Percentiles rank a stretch among this genome's conserved stretches.
These are phyloP conservation scores for Nevesoporus exiguus DNA, from an alignment of 768 basidiomycete genomes.

Conservation along the genomic window DNA sequence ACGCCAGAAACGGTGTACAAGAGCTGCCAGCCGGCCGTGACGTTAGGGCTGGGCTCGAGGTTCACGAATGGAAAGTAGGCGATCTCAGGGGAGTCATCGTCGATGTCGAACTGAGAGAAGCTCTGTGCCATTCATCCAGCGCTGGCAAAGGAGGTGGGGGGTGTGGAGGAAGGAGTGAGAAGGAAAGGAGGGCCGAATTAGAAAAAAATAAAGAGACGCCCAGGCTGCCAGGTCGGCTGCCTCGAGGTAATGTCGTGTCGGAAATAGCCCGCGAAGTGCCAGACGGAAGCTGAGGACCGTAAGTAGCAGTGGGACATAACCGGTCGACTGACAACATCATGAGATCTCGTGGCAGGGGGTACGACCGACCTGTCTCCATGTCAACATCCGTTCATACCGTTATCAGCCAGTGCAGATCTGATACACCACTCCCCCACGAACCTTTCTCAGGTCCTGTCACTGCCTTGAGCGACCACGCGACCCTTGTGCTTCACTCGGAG, in stretches of 20 bases:
- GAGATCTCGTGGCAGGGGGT: background rate
- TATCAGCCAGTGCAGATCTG: slow-evolving; percentile 7
- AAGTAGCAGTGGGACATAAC: background rate
- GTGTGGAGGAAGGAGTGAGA: slow-evolving; percentile 10
- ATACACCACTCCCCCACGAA: background rate
- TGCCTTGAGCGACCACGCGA: background rate
- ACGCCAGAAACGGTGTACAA: slow-evolving; percentile 54
- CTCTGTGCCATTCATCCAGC: slow-evolving; percentile 34
- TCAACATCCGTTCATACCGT: slow-evolving; percentile 12
- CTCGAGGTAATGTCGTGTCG: slow-evolving; percentile 31
- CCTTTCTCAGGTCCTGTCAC: background rate
- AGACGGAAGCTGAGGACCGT: background rate
- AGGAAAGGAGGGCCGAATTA: background rate
- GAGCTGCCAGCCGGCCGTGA: slow-evolving; percentile 65
- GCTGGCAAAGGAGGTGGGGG: slow-evolving; percentile 4
- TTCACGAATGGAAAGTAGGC: slow-evolving; percentile 59
- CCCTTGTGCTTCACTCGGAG: background rate
- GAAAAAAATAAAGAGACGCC: slow-evolving; percentile 19
- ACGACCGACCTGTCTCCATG: slow-evolving; percentile 16
- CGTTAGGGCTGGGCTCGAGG: slow-evolving; percentile 46
- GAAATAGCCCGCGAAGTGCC: slow-evolving; percentile 17
- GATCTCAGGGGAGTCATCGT: slow-evolving; percentile 66
- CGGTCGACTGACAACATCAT: background rate
- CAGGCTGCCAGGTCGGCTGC: slow-evolving; percentile 19
- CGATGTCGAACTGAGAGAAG: slow-evolving; percentile 43